Conservation (phyloP, 495 filamentous ascomycete genomes). For the Aspergillus haitiensis region DNA sequence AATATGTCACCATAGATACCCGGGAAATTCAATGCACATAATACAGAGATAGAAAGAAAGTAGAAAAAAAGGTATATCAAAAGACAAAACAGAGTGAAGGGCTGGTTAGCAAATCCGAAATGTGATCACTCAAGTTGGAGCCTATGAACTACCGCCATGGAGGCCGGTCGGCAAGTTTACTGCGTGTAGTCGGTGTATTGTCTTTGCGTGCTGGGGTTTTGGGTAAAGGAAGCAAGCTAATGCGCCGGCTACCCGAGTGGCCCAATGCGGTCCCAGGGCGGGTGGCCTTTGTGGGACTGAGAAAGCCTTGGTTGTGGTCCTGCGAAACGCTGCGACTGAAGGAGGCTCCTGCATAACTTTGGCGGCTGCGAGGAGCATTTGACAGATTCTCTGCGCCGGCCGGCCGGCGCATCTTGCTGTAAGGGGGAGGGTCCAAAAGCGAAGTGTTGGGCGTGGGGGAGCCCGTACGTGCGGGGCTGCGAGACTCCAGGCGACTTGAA, state of each 20-base stretch:
- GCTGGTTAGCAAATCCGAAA: neutral
- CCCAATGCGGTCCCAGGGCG: constrained; percentile 50
- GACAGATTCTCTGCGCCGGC: constrained; percentile 25
- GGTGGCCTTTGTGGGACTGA: constrained; percentile 36
- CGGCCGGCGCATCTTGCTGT: constrained; percentile 42
- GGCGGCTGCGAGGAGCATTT: constrained; percentile 41
- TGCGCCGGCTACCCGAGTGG: constrained; percentile 46
- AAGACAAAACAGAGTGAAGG: constrained; percentile 9
- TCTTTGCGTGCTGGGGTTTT: constrained; percentile 33
- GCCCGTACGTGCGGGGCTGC: constrained; percentile 36
- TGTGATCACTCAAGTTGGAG: constrained; percentile 4
- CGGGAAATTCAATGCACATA: constrained; percentile 23
- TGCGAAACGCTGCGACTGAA: constrained; percentile 43
- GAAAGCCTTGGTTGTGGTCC: constrained; percentile 25
- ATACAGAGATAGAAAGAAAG: constrained; percentile 13
- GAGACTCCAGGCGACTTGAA: constrained; percentile 42
- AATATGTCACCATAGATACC: constrained; percentile 19
- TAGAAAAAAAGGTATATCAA: constrained; percentile 17
- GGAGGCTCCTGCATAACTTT: constrained; percentile 42
- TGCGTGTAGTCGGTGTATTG: constrained; percentile 27
- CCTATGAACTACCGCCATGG: constrained; percentile 33
- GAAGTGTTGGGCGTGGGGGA: constrained; percentile 36
- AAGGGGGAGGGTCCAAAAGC: constrained; percentile 42
- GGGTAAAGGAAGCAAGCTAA: constrained; percentile 50
- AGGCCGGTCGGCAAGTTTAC: constrained; percentile 40